phyloP scores from a whole-genome alignment of 345 rosid species.

The Brassica rapa region DNA sequence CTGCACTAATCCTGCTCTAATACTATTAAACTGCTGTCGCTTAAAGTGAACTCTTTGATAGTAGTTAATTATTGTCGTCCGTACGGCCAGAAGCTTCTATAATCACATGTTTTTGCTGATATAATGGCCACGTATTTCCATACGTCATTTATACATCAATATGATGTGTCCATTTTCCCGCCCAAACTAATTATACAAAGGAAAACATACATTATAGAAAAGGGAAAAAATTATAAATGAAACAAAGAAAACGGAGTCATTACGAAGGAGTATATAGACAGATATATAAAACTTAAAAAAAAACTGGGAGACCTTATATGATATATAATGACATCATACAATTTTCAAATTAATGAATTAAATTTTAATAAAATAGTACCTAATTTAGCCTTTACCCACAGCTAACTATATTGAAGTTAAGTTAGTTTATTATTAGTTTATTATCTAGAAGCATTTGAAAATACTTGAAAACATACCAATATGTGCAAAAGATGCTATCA shows the following conservation, averaged over 20 bases:
- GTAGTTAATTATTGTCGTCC: conserved; percentile 24
- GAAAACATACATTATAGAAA: neutral
- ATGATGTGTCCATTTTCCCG: neutral
- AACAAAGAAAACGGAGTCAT: neutral
- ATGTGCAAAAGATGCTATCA: neutral
- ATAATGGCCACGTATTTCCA: conserved; percentile 10
- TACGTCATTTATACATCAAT: conserved; percentile 35
- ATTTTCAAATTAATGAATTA: neutral
- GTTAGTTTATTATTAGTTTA: neutral
- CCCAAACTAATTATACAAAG: neutral
- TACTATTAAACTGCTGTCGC: too few relatives aligned
- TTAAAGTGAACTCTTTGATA: conserved; percentile 18
- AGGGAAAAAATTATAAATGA: neutral
- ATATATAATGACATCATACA: neutral
- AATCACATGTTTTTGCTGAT: conserved; percentile 10
- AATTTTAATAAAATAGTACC: neutral
- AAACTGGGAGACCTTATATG: neutral
- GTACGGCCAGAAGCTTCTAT: conserved; percentile 38
- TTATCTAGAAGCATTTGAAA: neutral
- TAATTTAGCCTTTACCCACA: neutral
- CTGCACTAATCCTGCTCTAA: too few relatives aligned
- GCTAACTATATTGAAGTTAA: neutral
- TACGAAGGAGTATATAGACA: neutral
- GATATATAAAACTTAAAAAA: neutral
- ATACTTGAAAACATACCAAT: neutral